These are phyloP conservation scores for Euphorbia corollata DNA, from an alignment of 441 rosid genomes.

Conservation along the genomic window DNA sequence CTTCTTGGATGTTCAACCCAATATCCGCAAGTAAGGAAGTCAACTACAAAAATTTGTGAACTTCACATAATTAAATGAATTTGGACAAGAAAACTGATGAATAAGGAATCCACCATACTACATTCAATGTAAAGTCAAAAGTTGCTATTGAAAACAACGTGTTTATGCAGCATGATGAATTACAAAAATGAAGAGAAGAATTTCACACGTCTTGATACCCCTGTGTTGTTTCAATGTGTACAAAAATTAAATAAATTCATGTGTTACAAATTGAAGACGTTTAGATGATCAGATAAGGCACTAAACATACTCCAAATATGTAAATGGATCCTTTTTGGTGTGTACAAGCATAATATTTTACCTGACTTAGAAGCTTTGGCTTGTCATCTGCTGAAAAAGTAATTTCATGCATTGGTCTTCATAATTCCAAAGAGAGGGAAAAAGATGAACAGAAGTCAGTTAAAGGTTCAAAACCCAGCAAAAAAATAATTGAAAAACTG, in stretches of 20 bases:
- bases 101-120: neutral
- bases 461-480: neutral
- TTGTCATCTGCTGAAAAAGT: slow-evolving; percentile 86
- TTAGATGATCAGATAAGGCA: neutral
- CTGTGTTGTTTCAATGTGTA: neutral
- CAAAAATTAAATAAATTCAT: neutral
- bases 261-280: neutral
- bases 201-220: slow-evolving; percentile 1
- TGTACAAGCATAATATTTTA: slow-evolving; percentile 23
- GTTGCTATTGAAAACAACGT: neutral
- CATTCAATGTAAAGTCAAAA: slow-evolving; percentile 2
- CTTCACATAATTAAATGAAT: slow-evolving; percentile 20
- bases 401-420: slow-evolving; percentile 91
- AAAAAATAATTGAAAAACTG: neutral
- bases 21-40: slow-evolving; percentile 79
- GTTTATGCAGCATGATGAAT: neutral
- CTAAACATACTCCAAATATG: neutral
- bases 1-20: slow-evolving; percentile 87
- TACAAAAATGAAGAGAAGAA: neutral
- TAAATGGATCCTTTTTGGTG: slow-evolving; percentile 1
- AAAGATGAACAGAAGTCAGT: slow-evolving; percentile 4
- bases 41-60: slow-evolving; percentile 43
- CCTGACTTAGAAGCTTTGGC: slow-evolving; percentile 94
- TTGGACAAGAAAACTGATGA: slow-evolving; percentile 14
- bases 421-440: slow-evolving; percentile 17